These are phyloP conservation scores for Trichoderma koningii DNA, from an alignment of 2,329 filamentous ascomycete genomes.

Conservation along the genomic window DNA sequence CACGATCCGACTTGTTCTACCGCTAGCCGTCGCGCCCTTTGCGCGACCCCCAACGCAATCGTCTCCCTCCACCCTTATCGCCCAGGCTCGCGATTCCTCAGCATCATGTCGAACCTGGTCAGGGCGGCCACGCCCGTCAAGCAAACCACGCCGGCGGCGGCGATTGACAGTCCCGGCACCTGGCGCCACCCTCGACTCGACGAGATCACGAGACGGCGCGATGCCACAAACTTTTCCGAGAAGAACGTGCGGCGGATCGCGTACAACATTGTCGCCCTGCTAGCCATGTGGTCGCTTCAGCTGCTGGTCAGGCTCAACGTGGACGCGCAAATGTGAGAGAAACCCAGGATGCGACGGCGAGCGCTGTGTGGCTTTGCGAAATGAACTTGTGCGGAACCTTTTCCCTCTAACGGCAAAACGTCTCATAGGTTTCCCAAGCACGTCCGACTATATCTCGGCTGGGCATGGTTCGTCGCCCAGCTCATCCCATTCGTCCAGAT, in stretches of 20 bases:
- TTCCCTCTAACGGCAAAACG: conserved; percentile 29
- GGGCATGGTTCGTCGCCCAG: conserved; percentile 53
- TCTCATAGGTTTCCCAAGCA: conserved; percentile 38
- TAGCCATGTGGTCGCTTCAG: conserved; percentile 44
- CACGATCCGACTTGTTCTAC: background rate
- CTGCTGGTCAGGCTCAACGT: conserved; percentile 42
- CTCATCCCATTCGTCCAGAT: conserved; percentile 71
- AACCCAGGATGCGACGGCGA: background rate
- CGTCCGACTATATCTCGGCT: conserved; percentile 44
- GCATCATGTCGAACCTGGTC: conserved; percentile 38
- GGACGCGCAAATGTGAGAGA: conserved; percentile 45
- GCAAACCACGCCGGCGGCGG: conserved; percentile 41
- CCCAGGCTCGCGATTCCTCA: conserved; percentile 2
- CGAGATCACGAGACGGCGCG: conserved; percentile 81
- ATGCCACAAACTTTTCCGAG: conserved; percentile 75
- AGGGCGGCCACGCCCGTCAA: conserved; percentile 44
- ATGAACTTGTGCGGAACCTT: background rate
- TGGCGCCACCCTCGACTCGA: conserved; percentile 89
- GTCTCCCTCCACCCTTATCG: background rate
- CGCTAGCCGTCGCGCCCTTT: background rate
- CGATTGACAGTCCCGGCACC: conserved; percentile 66
- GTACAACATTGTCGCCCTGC: conserved; percentile 62
- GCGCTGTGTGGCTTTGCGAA: background rate
- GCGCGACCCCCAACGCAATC: background rate
- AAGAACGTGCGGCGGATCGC: conserved; percentile 71